Evolutionary conservation across 73 alveolate species (phyloP), one percentile per base, ranked within the genome.

Genomic region (Paramecium octaurelia): DNA sequence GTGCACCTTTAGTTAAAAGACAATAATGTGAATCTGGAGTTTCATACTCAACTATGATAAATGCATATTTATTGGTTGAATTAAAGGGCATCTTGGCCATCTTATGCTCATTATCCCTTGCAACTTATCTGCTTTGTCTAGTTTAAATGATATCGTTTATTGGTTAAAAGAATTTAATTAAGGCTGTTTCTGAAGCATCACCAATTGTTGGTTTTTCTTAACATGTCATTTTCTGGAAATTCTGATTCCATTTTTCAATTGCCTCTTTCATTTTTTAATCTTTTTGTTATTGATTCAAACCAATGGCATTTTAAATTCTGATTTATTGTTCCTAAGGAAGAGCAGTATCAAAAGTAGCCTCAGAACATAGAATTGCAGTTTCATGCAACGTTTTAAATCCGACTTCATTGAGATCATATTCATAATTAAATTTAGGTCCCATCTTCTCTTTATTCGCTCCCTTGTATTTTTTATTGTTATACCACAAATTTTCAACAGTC

Each of bases 161-260:
- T 4, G 98, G 97, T 57, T 98, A 95, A 50, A 97, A 93, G 96
- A 98, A 98, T 92, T 96, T 98, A 68, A 98, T 96, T 18, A 98
- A 92, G 23, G 99, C 99, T 64, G 96, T 91, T 92, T 98, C 99
- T 59, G 98, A 94, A 6, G 98, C 99, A 96, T 96, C 99, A 5
- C 99, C 98, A 20, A 80, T 89, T 40, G 98, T 93, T 68, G 86
- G 75, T 36, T 84, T 69, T 8, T 76, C 87, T 38, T 42, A 7
- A 21, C 75, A 88, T 10, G 27, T 46, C 43, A 88, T 29, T 46
- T 88, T 57, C 34, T 6, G 18, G 14, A 50, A 44, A 57, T 69
- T 59, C 23, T 38, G 29, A 8, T 27, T 84, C 87, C 90, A 44
- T 46, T 57, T 77, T 20, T 50, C 43, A 9, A 20, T 12, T 0